Percentiles rank a stretch among this genome's conserved stretches.
Conservation (phyloP, 139 green algal species). For the Tetratostichococcus sp. region DNA sequence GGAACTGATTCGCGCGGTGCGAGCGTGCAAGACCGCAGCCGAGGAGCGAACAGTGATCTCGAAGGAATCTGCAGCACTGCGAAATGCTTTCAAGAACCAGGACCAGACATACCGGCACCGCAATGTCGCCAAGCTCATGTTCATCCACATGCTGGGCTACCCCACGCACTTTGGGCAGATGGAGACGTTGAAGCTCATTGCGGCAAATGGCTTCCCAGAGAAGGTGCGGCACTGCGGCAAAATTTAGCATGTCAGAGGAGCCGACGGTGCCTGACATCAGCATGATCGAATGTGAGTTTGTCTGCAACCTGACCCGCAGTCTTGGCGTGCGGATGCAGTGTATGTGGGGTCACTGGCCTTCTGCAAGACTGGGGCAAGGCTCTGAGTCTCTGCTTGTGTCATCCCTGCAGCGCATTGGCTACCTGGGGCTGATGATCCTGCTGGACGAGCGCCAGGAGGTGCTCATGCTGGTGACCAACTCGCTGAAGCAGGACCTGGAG, state of each 20-base stretch:
- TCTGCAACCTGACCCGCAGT: not conserved
- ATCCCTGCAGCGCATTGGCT: conserved; percentile 82
- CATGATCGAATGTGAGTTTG: too few species aligned
- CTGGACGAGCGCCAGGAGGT: conserved; percentile 98
- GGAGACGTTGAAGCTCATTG: conserved; percentile 97
- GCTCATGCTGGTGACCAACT: conserved; percentile 99
- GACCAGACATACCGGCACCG: conserved; percentile 64
- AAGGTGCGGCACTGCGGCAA: too few species aligned
- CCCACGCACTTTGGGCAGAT: conserved; percentile 99
- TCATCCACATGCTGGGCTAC: conserved; percentile 99
- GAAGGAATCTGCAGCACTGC: conserved; percentile 90
- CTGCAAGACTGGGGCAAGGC: too few species aligned
- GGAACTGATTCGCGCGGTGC: conserved; percentile 85
- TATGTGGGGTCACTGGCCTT: not conserved
- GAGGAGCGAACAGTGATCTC: conserved; percentile 94
- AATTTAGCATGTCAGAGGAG: too few species aligned
- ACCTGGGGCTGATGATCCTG: conserved; percentile 96
- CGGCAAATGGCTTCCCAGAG: conserved; percentile 72
- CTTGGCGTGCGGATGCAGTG: too few species aligned
- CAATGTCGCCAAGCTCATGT: conserved; percentile 99
- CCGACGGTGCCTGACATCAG: too few species aligned
- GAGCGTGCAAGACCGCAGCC: conserved; percentile 89
- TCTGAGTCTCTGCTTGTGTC: too few species aligned
- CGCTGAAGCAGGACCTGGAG: conserved; percentile 92
- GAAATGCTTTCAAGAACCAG: conserved; percentile 81